phyloP scores from a whole-genome alignment of 148 eudicot genomes.

The Vaccinium corymbosum region DNA sequence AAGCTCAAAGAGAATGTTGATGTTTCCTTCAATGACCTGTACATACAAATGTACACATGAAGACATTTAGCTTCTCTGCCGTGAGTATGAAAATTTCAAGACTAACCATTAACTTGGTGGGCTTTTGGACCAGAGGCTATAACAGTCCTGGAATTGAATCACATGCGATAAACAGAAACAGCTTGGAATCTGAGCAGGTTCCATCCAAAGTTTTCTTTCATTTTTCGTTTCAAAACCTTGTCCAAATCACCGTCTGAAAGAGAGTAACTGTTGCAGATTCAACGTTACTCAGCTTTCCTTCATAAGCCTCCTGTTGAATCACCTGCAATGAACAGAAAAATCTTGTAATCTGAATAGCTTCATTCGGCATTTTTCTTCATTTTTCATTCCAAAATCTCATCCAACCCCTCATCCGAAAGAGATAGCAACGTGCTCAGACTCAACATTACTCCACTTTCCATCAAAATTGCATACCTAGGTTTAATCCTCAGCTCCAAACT shows the following conservation, averaged over 20 bases:
- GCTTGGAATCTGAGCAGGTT: background rate
- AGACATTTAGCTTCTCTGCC: no score
- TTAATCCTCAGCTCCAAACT: constrained; percentile 73
- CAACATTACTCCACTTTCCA: constrained; percentile 48
- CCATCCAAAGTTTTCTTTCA: constrained; percentile 34
- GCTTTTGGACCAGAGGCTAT: no score
- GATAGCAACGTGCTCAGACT: constrained; percentile 47
- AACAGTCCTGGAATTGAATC: background rate
- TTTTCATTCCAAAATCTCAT: constrained; percentile 50
- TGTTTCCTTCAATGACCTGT: no score
- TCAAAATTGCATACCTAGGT: constrained; percentile 57
- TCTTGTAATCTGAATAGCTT: background rate
- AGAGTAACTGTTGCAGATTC: no score
- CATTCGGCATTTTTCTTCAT: constrained; percentile 33
- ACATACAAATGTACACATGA: no score
- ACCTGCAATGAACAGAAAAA: no score
- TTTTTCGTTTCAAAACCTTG: constrained; percentile 50
- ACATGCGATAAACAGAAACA: background rate
- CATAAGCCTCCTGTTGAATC: no score
- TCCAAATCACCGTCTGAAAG: constrained; percentile 45
- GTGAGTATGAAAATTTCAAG: no score
- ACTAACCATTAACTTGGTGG: no score
- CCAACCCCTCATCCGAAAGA: constrained; percentile 43
- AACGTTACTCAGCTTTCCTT: no score
- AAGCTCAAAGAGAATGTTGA: no score